phyloP scores from a whole-genome alignment of 768 basidiomycete genomes.

The Rickenella mellea region DNA sequence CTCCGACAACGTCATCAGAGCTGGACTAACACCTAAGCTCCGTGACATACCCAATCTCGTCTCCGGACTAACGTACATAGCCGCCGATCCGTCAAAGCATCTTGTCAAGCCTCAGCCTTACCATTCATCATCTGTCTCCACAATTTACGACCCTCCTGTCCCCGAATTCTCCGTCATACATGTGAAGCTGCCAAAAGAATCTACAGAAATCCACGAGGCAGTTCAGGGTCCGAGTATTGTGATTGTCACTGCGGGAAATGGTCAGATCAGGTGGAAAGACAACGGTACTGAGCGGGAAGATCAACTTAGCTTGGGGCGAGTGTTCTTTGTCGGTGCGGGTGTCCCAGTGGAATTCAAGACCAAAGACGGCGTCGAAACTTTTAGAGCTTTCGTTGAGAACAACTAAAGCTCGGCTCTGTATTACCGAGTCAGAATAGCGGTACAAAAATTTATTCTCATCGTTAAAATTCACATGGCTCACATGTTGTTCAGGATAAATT shows the following conservation, averaged over 20 bases:
- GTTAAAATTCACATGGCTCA: no score
- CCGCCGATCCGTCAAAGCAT: conserved; percentile 61
- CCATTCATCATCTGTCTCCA: conserved; percentile 24
- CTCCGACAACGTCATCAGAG: conserved; percentile 97
- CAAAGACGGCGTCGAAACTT: conserved; percentile 38
- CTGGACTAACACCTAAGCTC: conserved; percentile 93
- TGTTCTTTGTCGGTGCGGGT: conserved; percentile 75
- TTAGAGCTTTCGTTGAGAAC: conserved; percentile 60
- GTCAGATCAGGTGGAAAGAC: conserved; percentile 41
- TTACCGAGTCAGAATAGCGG: no score
- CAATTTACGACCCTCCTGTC: conserved; percentile 85
- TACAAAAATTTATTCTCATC: no score
- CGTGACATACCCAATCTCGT: conserved; percentile 90
- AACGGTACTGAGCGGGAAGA: conserved; percentile 14
- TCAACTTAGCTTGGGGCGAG: conserved; percentile 53
- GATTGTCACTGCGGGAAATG: conserved; percentile 66
- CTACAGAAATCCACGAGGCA: conserved; percentile 31
- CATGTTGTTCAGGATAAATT: no score
- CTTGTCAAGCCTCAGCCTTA: conserved; percentile 53
- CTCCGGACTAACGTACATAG: conserved; percentile 74
- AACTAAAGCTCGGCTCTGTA: conserved; percentile 1
- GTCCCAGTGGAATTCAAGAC: conserved; percentile 41
- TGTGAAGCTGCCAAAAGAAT: conserved; percentile 38
- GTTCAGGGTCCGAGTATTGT: conserved; percentile 80
- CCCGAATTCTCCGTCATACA: conserved; percentile 86